Base-by-base conservation (phyloP, 1,284 basidiomycete species). In the Irpex rosettiformis region DNA sequence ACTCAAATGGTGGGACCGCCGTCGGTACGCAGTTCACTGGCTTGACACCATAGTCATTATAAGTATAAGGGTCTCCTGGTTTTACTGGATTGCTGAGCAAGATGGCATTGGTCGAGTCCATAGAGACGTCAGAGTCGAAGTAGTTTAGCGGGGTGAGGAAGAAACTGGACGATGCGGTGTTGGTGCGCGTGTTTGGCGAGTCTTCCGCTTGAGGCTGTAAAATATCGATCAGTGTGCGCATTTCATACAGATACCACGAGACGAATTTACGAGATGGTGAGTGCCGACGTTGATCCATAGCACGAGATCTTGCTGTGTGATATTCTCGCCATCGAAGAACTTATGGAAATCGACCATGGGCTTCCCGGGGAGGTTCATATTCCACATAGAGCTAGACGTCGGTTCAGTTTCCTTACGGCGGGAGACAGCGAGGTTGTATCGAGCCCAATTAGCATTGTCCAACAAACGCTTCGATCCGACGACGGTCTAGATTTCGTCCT, bases 261-360 rank as follows among this genome's bases (percentile, higher is more conserved):
- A 33, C 37, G 55, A 13, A 63, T 73, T 56, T 58, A 78, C 78
- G 60, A 82, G 68, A 65, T 85, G 83, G 66, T 85, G 83, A 74
- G 77, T 88, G 16, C 85, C 86, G 53, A 88, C 68, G 64, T 87
- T 86, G 58, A 86, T 66, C 82, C 85, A 88, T 6, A 81, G 79
- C 4, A 87, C 85, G 28, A 87, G 70, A 69, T 85, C 83, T 59
- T 82, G 72, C 67, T 86, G 83, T 0, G 77, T 80, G 59, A 87
- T 76, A 61, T 77, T 81, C 70, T 86, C 83, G 21, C 80, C 80
- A 60, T 87, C 79, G 69, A 86, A 85, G 70, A 86, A 85, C 59
- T 80, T 78, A 70, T 83, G 78, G 69, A 85, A 88, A 65, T 88
- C 77, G 55, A 87, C 82, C 16, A 79, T 73, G 1, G 85, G 85